Percentiles rank a stretch among this genome's conserved stretches.
These are phyloP conservation scores for Suillus cothurnatus DNA, from an alignment of 768 basidiomycete genomes.

Conservation along the genomic window DNA sequence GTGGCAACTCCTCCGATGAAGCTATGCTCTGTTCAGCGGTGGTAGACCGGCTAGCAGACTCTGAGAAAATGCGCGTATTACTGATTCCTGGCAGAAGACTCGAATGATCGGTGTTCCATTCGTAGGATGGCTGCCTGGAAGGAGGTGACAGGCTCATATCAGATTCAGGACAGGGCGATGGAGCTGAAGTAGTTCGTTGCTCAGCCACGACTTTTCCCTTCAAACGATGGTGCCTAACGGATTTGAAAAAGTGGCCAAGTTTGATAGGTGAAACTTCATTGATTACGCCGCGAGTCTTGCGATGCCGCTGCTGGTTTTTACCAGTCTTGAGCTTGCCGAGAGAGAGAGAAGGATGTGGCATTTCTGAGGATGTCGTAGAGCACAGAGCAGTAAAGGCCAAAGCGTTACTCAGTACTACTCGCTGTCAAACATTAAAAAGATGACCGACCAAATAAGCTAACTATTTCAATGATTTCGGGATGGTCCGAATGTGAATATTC, in stretches of 20 bases:
- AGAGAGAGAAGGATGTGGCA: slow-evolving; percentile 1
- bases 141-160: background rate
- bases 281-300: background rate
- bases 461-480: background rate
- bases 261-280: background rate
- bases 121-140: background rate
- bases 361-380: background rate
- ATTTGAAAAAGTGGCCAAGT: background rate
- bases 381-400: background rate
- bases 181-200: background rate
- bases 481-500: background rate
- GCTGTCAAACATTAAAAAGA: background rate
- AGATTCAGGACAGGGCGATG: background rate
- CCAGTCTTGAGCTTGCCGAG: background rate
- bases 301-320: background rate
- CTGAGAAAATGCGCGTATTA: background rate
- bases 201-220: background rate
- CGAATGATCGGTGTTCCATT: background rate
- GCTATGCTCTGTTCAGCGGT: background rate
- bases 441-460: background rate
- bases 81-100: background rate
- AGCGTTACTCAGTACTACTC: background rate
- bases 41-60: background rate
- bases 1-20: background rate
- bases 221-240: background rate